A percentile compares a stretch with the other conserved stretches of the same genome.
Conservation (phyloP, 2,329 filamentous ascomycete genomes). For the Neopestalotiopsis clavispora region DNA sequence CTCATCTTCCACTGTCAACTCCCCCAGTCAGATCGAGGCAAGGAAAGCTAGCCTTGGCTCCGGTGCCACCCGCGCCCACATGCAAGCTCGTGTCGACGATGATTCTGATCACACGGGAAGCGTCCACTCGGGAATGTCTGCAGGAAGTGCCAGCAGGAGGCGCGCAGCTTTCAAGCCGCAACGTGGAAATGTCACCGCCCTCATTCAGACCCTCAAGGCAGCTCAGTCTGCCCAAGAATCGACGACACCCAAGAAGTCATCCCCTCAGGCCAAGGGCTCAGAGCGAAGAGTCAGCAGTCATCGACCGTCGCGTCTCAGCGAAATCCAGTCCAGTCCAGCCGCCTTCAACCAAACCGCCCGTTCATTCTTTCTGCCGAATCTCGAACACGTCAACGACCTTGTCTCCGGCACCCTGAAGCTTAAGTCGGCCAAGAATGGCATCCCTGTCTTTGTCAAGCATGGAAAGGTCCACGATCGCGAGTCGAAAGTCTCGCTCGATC, state of each 20-base stretch:
- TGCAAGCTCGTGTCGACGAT: slow-evolving; percentile 60
- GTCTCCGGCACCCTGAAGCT: slow-evolving; percentile 60
- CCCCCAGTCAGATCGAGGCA: slow-evolving; percentile 49
- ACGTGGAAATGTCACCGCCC: slow-evolving; percentile 38
- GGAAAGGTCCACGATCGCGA: slow-evolving; percentile 53
- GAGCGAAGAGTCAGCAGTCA: slow-evolving; percentile 16
- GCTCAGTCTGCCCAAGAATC: slow-evolving; percentile 31
- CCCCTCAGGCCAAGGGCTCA: slow-evolving; percentile 11
- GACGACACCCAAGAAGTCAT: slow-evolving; percentile 20
- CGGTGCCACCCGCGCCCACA: slow-evolving; percentile 43
- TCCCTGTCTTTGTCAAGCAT: slow-evolving; percentile 61
- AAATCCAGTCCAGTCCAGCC: slow-evolving; percentile 28
- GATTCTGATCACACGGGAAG: slow-evolving; percentile 48
- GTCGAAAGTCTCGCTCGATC: slow-evolving; percentile 37
- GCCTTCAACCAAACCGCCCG: slow-evolving; percentile 47
- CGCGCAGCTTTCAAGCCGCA: slow-evolving; percentile 26
- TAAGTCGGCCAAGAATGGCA: slow-evolving; percentile 56
- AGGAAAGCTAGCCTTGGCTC: slow-evolving; percentile 18
- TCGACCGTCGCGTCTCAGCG: slow-evolving; percentile 24
- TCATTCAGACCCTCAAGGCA: slow-evolving; percentile 37
- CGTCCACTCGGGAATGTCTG: not conserved
- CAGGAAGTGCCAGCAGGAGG: slow-evolving; percentile 22
- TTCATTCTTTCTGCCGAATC: slow-evolving; percentile 60
- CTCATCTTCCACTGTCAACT: slow-evolving; percentile 36
- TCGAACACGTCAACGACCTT: slow-evolving; percentile 61